These are phyloP conservation scores for Typha latifolia DNA, from an alignment of 176 grass and related monocot species.

Conservation along the genomic window DNA sequence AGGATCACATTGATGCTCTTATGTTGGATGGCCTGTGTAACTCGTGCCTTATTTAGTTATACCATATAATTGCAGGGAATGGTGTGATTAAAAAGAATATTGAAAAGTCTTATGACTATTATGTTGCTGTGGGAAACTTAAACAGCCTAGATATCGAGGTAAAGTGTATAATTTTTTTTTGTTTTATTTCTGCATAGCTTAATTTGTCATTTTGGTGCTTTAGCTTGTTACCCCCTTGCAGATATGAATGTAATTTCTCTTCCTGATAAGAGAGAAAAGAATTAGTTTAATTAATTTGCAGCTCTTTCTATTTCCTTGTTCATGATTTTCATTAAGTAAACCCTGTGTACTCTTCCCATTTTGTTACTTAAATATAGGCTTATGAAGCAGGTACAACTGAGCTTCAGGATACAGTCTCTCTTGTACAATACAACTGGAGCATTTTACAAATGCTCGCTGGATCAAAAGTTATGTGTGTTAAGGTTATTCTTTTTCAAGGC, in stretches of 20 bases:
- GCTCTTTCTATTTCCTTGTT: background rate
- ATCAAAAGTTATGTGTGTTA: slow-evolving; percentile 26
- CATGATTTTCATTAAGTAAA: background rate
- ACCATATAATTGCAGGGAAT: slow-evolving; percentile 30
- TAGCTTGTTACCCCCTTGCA: background rate
- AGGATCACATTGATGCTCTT: background rate
- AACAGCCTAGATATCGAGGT: slow-evolving; percentile 32
- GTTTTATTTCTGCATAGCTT: background rate
- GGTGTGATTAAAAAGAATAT: slow-evolving; percentile 35
- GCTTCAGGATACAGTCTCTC: slow-evolving; percentile 33
- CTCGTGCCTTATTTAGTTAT: background rate
- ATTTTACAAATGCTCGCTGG: slow-evolving; percentile 40
- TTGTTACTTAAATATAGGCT: slow-evolving; percentile 2
- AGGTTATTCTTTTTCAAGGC: slow-evolving; percentile 27
- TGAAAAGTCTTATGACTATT: slow-evolving; percentile 36
- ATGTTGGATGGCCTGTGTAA: background rate
- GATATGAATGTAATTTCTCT: background rate
- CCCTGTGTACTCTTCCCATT: background rate
- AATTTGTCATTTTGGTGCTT: background rate
- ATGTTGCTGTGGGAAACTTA: slow-evolving; percentile 47
- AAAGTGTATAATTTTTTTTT: background rate
- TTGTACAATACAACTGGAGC: slow-evolving; percentile 57
- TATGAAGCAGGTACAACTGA: slow-evolving; percentile 41
- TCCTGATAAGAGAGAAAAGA: background rate
- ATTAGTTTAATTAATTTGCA: background rate